phyloP scores from a whole-genome alignment of 2,329 filamentous ascomycete species.

The Botrytis medusae region DNA sequence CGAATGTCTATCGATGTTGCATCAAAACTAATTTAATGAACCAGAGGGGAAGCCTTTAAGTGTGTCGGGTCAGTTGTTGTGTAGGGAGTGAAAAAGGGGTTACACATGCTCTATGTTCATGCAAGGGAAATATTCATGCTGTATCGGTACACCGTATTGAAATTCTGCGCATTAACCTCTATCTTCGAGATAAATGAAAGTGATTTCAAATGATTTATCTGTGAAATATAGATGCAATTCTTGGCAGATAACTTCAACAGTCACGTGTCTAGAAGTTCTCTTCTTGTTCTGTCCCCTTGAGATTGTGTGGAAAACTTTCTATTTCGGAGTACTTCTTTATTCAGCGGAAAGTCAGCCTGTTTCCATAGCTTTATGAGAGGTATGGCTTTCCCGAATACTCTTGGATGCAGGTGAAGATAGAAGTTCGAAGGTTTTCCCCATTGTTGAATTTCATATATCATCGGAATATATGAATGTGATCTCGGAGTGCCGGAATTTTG shows the following conservation, averaged over 20 bases:
- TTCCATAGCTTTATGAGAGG: too few relatives aligned
- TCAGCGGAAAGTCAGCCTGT: too few relatives aligned
- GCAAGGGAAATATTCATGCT: background rate
- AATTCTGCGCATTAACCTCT: background rate
- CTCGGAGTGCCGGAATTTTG: background rate
- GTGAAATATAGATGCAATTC: background rate
- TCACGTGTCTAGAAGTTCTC: background rate
- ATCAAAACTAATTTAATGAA: background rate
- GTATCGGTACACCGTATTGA: background rate
- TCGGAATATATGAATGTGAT: background rate
- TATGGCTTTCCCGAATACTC: too few relatives aligned
- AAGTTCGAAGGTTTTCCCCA: background rate
- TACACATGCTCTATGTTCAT: background rate
- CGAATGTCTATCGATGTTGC: too few relatives aligned
- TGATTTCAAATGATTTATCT: background rate
- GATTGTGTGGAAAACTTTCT: background rate
- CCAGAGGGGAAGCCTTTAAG: background rate
- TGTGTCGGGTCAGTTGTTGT: background rate
- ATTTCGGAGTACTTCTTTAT: too few relatives aligned
- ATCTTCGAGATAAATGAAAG: background rate
- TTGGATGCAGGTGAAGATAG: background rate
- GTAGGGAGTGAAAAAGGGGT: background rate
- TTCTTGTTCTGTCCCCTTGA: accelerated
- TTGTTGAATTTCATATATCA: background rate
- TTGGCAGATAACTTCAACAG: background rate